Base-by-base conservation (phyloP, 2,329 filamentous ascomycete genomes). In the Fusarium haematococcum region DNA sequence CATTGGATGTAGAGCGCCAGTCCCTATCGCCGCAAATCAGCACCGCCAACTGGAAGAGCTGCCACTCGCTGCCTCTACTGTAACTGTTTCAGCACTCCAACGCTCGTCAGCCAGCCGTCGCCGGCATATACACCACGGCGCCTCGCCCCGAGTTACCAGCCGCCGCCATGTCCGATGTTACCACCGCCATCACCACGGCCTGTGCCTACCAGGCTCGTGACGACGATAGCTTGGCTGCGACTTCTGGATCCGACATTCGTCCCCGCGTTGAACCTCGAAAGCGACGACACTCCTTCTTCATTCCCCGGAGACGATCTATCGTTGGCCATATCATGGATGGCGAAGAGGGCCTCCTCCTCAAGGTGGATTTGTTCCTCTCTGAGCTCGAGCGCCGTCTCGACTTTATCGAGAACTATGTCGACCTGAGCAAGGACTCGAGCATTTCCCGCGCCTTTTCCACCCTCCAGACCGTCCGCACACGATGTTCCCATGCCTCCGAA, bases 371-470 rank as follows among this genome's bases (percentile, higher is more conserved):
- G 60, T 97, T 97, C 82, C 88, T 99, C 65, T 89, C 92, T 43
- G 95, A 98, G 81, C 88, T 99, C 50, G 95, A 97, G 83, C 90
- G 93, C 75, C 91, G 96, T 63, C 87, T 99, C 56, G 95, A 97
- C 79, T 93, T 95, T 82, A 89, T 98, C 56, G 97, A 99, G 83
- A 91, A 90, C 73, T 98, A 97, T 80, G 92, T 94, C 73, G 94
- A 97, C 79, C 85, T 95, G 68, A 93, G 93, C 71, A 89, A 97
- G 76, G 97, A 99, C 82, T 89, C 93, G 52, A 94, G 94, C 79
- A 91, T 98, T 65, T 92, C 94, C 50, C 91, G 94, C 75, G 95
- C 96, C 23, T 97, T 97, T 83, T 88, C 92, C 18, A 97, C 95
- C 0, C 87, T 99, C 2, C 93, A 96, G 79, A 92, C 94, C 9